A percentile compares a stretch with the other conserved stretches of the same genome.
Evolutionary conservation across 78 protist species (phyloP).

Genomic region (Paulinella micropora): DNA sequence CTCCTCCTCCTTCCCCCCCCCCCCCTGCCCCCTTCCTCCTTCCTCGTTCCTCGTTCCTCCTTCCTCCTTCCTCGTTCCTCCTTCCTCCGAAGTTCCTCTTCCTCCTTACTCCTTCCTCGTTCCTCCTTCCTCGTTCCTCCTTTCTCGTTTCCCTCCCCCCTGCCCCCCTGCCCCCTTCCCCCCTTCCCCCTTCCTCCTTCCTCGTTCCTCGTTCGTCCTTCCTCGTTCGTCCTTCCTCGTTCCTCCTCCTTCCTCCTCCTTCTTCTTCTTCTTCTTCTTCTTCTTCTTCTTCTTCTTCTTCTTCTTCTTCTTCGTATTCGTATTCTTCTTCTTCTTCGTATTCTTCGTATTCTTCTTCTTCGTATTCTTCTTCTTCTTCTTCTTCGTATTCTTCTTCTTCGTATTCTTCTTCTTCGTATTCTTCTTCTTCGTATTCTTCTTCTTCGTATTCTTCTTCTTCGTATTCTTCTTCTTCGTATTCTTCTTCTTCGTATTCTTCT

Average conservation of each 20-base stretch:
- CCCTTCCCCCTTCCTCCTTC: not conserved
- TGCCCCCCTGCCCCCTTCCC: not conserved
- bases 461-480: not conserved
- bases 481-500: not conserved
- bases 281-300: not conserved
- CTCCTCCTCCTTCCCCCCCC: not conserved
- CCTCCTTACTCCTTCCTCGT: not conserved
- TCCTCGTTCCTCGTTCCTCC: not conserved
- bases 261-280: not conserved
- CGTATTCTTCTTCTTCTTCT: not conserved
- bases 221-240: not conserved
- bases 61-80: not conserved
- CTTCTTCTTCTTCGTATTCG: not conserved
- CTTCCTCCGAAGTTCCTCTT: not conserved
- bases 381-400: not conserved
- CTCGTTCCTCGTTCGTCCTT: not conserved
- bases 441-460: not conserved
- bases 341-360: not conserved
- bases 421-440: not conserved
- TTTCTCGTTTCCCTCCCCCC: not conserved
- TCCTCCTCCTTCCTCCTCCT: not conserved
- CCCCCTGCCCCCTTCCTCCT: not conserved
- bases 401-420: not conserved
- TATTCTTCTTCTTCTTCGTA: not conserved
- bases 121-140: not conserved